Evolutionary conservation across 78 protist genomes (phyloP), one percentile per base, ranked within the genome.

Genomic region (Tieghemostelium lacteum): DNA sequence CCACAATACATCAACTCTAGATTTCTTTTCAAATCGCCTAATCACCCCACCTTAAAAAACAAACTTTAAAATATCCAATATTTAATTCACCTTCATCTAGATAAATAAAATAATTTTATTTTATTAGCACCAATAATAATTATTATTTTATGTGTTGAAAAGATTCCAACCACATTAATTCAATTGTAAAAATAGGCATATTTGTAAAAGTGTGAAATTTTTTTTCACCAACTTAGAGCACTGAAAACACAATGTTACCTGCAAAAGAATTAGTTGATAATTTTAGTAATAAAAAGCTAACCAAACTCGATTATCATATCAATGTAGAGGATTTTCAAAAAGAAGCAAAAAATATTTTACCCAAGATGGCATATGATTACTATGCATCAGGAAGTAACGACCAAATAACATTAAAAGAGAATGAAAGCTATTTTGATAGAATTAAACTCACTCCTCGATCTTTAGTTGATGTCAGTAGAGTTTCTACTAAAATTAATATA

Each of bases 331-430:
- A 83, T 17, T 69, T 83, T 22, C 58, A 40, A 37, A 24, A 26
- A 6, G 78, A 37, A 7, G 91, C 91, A 22, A 45, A 69, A n/a
- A 83, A 60, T 37, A 28, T 31, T 8, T 24, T 83, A 58, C 91
- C 91, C n/a, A 73, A 73, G 31, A 83, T 83, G 91, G 91, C 50
- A 2, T 83, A 83, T 45, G 91, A 83, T 69, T 83, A 83, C 65
- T 83, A 83, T 83, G 91, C 91, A n/a, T 83, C 91, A 17, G 91
- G 91, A 40, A n/a, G 78, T 28, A 45, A 66, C 33, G 64, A 69
- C 60, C 91, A 83, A 69, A 60, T 69, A 34, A 83, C 91, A 39
- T 60, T 83, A 22, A 36, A 50, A 69, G 91, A 83, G 73, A 83
- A 83, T 70, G 62, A 69, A 42, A 42, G 58, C n/a, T 62, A 45